Evolutionary conservation across 257 asterid genomes (phyloP).

Genomic region (Solanum piurae): DNA sequence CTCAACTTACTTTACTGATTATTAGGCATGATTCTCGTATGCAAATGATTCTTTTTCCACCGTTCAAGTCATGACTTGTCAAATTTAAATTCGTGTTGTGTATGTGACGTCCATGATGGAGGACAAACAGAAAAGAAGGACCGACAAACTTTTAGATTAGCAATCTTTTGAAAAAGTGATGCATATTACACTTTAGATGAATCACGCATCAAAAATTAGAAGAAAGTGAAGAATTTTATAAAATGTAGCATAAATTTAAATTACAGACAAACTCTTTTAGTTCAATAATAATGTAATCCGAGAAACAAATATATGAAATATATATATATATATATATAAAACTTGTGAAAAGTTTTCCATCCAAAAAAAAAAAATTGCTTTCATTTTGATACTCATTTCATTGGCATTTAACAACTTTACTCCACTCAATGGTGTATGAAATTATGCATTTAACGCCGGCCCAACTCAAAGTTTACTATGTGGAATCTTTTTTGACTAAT

Average conservation of each 20-base stretch:
- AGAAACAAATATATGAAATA: background rate
- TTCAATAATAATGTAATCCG: background rate
- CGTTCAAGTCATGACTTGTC: background rate
- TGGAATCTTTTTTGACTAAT: background rate
- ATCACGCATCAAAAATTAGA: background rate
- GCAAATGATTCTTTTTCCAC: background rate
- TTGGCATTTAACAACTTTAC: background rate
- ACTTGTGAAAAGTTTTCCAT: background rate
- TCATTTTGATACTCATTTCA: background rate
- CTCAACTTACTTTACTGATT: background rate
- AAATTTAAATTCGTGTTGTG: background rate
- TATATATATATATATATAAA: background rate
- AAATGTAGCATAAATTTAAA: background rate
- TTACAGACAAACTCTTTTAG: background rate
- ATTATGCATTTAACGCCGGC: background rate
- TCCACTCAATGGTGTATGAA: background rate
- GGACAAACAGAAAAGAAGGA: background rate
- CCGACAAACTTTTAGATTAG: background rate
- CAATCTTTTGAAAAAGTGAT: background rate
- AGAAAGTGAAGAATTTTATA: background rate
- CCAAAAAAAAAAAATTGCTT: background rate
- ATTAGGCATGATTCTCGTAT: rapidly evolving
- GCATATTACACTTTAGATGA: background rate
- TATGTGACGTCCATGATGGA: background rate
- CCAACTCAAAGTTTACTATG: background rate